Base-by-base conservation (phyloP, 2,329 filamentous ascomycete species). In the Whalleya microplaca region DNA sequence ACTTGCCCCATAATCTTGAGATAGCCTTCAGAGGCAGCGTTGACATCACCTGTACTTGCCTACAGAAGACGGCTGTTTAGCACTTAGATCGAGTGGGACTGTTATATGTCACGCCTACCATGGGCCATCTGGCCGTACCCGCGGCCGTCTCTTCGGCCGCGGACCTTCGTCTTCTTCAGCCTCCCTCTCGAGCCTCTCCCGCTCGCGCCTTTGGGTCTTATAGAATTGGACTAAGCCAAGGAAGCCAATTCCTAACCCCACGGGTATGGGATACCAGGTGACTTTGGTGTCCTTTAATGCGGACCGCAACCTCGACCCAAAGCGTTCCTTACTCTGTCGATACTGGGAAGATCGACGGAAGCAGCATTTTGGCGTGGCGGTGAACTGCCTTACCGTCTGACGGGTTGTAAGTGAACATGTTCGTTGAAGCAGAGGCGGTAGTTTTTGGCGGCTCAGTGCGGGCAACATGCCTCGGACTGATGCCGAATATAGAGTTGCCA, bases 21-120 rank as follows among this genome's bases (percentile, higher is more conserved):
- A 97, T 83, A 37, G 91, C 92, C 77, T 97, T 97, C 60, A 97
- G 80, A 32, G 93, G 93, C 58, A 97, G 78, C 1, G 92, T 96
- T 7, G 92, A 96, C 90, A 97, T 96, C 72, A 97, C 84, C 71
- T 93, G 90, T 49, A 97, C 91, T 70, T 94, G 91, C 91, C 82
- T 84, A 51, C n/a, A 53, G 41, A 53, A 8, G 67, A 59, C 50
- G 49, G 21, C 21, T 6, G 32, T 54, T 62, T 40, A 56, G 40
- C 42, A 45, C 46, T 46, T 49, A 53, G 58, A 46, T 46, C 49
- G 32, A 21, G 19, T 43, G 41, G 40, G 50, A 29, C 7, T 12
- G 42, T 49, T 29, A n/a, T n/a, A n/a, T 48, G 41, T 44, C 43
- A 29, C 45, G 18, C 73, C 65, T 78, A 88, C 88, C 93, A 96